phyloP scores from a whole-genome alignment of 345 rosid genomes.

The Trapa incisa region DNA sequence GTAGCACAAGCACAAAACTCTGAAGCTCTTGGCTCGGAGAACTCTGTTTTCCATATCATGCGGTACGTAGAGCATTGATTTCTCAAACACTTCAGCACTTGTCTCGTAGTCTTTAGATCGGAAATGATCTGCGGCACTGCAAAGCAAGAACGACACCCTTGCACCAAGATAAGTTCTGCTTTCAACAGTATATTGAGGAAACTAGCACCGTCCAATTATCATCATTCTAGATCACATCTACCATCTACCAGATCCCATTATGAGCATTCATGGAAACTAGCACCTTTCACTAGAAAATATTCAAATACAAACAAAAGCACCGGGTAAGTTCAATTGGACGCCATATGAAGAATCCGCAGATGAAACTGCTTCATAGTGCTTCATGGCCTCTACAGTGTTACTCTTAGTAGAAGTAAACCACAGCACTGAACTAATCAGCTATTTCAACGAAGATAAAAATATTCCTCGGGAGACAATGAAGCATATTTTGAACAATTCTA shows the following conservation, averaged over 20 bases:
- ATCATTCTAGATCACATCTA: too few relatives aligned
- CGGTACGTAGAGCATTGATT: slow-evolving; percentile 82
- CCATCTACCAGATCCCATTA: too few relatives aligned
- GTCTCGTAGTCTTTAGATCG: slow-evolving; percentile 60
- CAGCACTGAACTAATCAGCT: background rate
- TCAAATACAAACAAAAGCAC: background rate
- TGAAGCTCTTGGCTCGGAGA: slow-evolving; percentile 81
- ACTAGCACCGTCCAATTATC: too few relatives aligned
- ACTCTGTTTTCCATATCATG: slow-evolving; percentile 49
- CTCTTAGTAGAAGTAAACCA: background rate
- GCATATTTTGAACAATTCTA: background rate
- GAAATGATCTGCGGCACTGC: slow-evolving; percentile 73
- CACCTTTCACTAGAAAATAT: background rate
- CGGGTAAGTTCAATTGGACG: background rate
- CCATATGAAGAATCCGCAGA: background rate
- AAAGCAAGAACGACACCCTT: slow-evolving; percentile 8
- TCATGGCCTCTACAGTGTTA: background rate
- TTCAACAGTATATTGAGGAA: background rate
- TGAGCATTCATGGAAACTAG: background rate
- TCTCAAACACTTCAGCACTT: slow-evolving; percentile 86
- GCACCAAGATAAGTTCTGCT: background rate
- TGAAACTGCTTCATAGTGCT: background rate
- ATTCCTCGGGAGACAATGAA: background rate
- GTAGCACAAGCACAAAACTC: slow-evolving; percentile 86
- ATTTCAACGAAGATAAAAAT: background rate